Conservation (phyloP, 108 stramenopile genomes). For the Cylindrotheca closterium region DNA sequence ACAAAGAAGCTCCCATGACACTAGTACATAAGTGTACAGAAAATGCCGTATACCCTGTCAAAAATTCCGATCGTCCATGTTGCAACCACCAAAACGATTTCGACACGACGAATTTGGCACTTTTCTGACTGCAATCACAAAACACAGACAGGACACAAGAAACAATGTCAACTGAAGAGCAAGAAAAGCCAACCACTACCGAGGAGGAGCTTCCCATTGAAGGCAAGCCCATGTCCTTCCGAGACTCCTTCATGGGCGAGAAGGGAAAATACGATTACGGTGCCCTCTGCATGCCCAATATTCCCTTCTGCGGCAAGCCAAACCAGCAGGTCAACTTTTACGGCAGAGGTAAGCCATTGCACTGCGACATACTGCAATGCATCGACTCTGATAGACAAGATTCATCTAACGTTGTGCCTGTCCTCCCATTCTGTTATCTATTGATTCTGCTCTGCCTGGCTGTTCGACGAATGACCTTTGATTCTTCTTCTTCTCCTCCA, state of each 20-base stretch:
- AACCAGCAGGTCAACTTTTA: conserved; percentile 40
- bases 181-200: too few species aligned
- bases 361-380: neutral
- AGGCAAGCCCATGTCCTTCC: too few species aligned
- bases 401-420: neutral
- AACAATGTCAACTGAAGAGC: too few species aligned
- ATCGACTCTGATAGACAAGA: neutral
- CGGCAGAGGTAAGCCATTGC: conserved; percentile 27
- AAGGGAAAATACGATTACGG: conserved; percentile 57
- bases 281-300: conserved; percentile 52
- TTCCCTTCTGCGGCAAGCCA: conserved; percentile 36
- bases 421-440: neutral
- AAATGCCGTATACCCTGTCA: too few species aligned
- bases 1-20: too few species aligned
- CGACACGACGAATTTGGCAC: too few species aligned
- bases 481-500: neutral
- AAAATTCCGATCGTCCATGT: too few species aligned
- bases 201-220: too few species aligned
- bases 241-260: conserved; percentile 51
- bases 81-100: too few species aligned
- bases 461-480: neutral
- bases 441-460: neutral
- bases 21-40: too few species aligned
- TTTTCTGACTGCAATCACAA: too few species aligned
- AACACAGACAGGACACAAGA: too few species aligned